phyloP scores from a whole-genome alignment of 306 rosid genomes.

The Purshia tridentata region DNA sequence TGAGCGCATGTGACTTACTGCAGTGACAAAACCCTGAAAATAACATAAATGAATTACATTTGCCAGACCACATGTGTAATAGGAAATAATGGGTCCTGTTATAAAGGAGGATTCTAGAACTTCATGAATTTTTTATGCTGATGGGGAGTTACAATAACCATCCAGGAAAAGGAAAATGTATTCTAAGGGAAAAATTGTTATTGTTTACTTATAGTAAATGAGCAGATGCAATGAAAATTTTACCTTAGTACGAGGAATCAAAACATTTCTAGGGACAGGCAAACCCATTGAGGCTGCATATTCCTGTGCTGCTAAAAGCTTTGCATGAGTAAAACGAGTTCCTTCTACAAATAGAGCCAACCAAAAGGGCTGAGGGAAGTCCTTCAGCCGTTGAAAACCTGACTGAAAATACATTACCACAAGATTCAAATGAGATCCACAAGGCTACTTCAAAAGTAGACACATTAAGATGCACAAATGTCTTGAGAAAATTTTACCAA shows the following conservation, averaged over 20 bases:
- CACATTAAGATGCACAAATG: neutral
- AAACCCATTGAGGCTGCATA: constrained; percentile 71
- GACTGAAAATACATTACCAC: constrained; percentile 50
- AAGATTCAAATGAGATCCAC: constrained; percentile 32
- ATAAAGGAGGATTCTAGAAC: neutral
- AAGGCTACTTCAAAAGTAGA: constrained; percentile 16
- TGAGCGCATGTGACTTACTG: constrained; percentile 74
- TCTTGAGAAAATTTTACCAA: neutral
- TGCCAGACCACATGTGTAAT: neutral
- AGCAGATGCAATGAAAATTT: constrained; percentile 5
- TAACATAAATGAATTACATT: constrained; percentile 17
- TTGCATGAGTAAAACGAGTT: constrained; percentile 88
- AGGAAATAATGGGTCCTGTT: neutral
- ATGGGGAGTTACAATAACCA: neutral
- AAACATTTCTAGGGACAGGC: constrained; percentile 79
- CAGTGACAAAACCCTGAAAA: constrained; percentile 85
- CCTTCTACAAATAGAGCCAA: constrained; percentile 97
- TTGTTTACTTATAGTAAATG: neutral
- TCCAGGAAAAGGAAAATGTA: neutral
- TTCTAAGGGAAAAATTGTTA: neutral
- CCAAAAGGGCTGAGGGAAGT: constrained; percentile 91
- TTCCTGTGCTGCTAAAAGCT: constrained; percentile 86
- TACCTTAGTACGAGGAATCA: constrained; percentile 98
- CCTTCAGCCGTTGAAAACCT: constrained; percentile 71
- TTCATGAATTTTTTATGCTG: neutral